phyloP scores from a whole-genome alignment of 164 flowering plant genomes.

The Piper betle region DNA sequence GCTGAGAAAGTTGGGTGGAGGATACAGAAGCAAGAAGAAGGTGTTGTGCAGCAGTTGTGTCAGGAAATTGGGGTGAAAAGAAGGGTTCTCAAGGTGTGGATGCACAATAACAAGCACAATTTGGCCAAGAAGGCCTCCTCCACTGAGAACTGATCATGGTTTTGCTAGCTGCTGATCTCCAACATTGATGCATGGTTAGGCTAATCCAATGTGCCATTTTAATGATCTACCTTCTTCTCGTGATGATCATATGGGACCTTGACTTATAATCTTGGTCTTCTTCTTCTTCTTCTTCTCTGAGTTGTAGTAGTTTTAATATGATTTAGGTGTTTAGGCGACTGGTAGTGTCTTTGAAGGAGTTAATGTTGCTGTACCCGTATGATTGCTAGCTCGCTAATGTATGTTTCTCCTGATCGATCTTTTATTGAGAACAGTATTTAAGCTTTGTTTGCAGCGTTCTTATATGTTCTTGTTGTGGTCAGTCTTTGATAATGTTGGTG shows the following conservation, averaged over 20 bases:
- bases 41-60: slow-evolving; percentile 70
- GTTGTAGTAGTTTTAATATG: background rate
- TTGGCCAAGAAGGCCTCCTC: slow-evolving; percentile 44
- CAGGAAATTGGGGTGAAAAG: slow-evolving; percentile 81
- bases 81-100: slow-evolving; percentile 90
- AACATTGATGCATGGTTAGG: no score
- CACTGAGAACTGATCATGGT: background rate
- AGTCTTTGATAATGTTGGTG: no score
- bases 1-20: slow-evolving; percentile 90
- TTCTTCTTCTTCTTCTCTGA: background rate
- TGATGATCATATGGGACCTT: no score
- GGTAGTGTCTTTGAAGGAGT: background rate
- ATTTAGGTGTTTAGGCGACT: background rate
- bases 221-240: no score
- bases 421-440: no score
- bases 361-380: background rate
- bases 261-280: no score
- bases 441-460: no score
- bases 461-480: no score
- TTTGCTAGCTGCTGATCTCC: no score
- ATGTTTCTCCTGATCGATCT: no score
- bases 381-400: no score
- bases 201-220: no score
- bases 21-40: slow-evolving; percentile 78
- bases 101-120: slow-evolving; percentile 90